Base-by-base conservation (phyloP, 371 early-diverging fungal genomes). In the Funneliformis caledonium region DNA sequence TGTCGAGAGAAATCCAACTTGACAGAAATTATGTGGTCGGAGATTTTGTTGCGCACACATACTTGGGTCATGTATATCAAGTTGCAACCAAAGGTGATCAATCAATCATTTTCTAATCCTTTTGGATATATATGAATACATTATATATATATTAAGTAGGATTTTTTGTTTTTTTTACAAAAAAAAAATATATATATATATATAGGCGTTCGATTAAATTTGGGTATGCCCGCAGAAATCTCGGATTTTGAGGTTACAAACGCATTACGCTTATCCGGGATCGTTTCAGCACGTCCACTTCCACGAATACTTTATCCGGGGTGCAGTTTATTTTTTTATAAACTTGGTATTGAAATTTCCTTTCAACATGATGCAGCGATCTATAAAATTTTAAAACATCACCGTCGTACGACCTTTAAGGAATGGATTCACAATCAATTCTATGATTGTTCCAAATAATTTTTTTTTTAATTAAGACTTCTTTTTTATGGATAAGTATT, bases 1-100 rank as follows among this genome's bases (percentile, higher is more conserved):
- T 43, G 5, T 72, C 72, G 31, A 48, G 50, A 26, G n/a, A 50
- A 50, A 12, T 72, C 0, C 11, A 48, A 50, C 50, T 48, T 5
- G 7, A 72, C n/a, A 72, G 72, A 72, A 72, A 72, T 72, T 72
- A 72, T 72, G 72, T 72, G 7, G 33, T 72, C 11, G 72, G 72
- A 11, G 72, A 72, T 50, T 72, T 72, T 33, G 72, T 72, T 11
- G 47, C 72, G 11, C 72, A 72, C 14, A 72, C 72, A 1, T 72
- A 31, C 26, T 31, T 72, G 12, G 50, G 50, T 0, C 72, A 72
- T 33, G 52, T 50, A 10, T 72, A 72, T 50, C 72, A 72, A 14
- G 72, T 72, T 4, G 72, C 52, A 22, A 72, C 48, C 31, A 47
- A 72, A 14, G 72, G 69, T 69, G 45, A 43, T 37, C 19, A n/a